phyloP scores from a whole-genome alignment of 352 stramenopile genomes.

The Pythium brassicae region DNA sequence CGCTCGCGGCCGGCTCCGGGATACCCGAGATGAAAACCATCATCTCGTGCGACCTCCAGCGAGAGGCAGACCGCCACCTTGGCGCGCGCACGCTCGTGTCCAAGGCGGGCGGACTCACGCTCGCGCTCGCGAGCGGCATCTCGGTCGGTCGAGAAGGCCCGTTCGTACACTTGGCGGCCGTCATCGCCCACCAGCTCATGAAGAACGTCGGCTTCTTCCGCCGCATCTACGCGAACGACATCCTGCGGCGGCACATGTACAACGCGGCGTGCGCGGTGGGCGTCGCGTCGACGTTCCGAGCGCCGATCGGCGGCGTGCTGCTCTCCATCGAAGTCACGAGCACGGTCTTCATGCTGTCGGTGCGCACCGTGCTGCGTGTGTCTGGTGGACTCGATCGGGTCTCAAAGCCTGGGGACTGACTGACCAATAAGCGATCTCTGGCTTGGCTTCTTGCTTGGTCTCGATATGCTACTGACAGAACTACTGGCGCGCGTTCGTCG shows the following conservation, averaged over 20 bases:
- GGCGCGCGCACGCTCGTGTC: slow-evolving; percentile 46
- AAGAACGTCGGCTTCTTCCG: slow-evolving; percentile 63
- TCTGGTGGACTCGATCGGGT: background rate
- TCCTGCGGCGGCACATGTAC: slow-evolving; percentile 79
- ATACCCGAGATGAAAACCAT: slow-evolving; percentile 82
- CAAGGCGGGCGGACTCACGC: slow-evolving; percentile 88
- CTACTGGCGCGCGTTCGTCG: slow-evolving; percentile 66
- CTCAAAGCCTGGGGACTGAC: background rate
- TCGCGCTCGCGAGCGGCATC: slow-evolving; percentile 88
- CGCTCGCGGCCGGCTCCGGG: slow-evolving; percentile 48
- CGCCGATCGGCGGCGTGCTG: slow-evolving; percentile 86
- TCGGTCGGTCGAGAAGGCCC: slow-evolving; percentile 96
- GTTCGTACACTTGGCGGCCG: slow-evolving; percentile 92
- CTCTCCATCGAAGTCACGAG: slow-evolving; percentile 90
- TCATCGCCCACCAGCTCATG: slow-evolving; percentile 85
- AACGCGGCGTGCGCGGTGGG: slow-evolving; percentile 86
- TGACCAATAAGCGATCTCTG: too few relatives aligned
- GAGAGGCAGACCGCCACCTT: slow-evolving; percentile 44
- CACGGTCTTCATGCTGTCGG: slow-evolving; percentile 66
- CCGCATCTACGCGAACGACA: slow-evolving; percentile 55
- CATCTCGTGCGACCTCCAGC: slow-evolving; percentile 50
- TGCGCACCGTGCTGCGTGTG: slow-evolving; percentile 7
- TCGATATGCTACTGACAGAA: slow-evolving; percentile 21
- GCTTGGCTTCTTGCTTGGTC: too few relatives aligned
- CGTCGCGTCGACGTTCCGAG: slow-evolving; percentile 85